phyloP scores from a whole-genome alignment of 306 rosid genomes.

The Fragaria vesca region DNA sequence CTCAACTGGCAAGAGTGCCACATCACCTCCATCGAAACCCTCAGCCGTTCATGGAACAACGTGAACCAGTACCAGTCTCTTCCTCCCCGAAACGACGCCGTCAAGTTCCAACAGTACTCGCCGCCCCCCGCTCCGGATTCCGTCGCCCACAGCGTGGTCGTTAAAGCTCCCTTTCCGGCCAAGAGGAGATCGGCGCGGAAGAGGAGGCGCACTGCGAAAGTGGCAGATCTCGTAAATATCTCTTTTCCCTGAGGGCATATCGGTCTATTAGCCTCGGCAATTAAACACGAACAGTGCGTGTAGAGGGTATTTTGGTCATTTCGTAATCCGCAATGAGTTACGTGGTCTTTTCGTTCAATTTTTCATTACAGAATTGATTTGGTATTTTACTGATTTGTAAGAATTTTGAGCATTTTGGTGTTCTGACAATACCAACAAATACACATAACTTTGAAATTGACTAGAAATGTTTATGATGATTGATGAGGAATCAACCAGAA shows the following conservation, averaged over 20 bases:
- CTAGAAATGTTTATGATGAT: neutral
- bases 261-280: neutral
- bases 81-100: neutral
- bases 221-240: neutral
- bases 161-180: neutral
- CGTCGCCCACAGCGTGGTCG: neutral
- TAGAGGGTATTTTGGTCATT: neutral
- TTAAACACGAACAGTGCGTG: neutral
- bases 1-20: conserved; percentile 84
- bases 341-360: neutral
- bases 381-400: neutral
- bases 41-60: conserved; percentile 20
- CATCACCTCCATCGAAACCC: conserved; percentile 54
- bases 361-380: neutral
- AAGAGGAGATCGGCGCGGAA: neutral
- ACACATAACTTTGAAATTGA: neutral
- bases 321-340: neutral
- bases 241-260: neutral
- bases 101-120: neutral
- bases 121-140: neutral
- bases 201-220: conserved; percentile 22
- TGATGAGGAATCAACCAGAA: neutral
- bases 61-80: neutral
- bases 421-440: neutral
- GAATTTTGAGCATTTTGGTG: neutral